Evolutionary conservation across 192 early-diverging fungal species (phyloP).

Genomic region (Dissophora globulifera): DNA sequence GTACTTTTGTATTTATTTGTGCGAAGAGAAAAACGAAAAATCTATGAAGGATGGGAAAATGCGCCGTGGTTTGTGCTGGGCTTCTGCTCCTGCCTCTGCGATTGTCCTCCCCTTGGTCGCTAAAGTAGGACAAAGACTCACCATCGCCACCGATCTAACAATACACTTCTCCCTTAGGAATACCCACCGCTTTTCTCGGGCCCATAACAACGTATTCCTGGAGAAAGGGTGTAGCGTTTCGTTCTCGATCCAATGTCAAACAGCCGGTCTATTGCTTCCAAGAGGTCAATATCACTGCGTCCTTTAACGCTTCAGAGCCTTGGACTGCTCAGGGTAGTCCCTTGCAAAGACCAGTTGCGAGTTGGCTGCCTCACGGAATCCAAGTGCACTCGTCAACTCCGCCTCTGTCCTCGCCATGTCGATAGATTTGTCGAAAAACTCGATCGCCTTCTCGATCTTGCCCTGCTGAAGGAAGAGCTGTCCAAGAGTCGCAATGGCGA

Average conservation of each 20-base stretch:
- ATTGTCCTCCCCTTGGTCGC: too few relatives aligned
- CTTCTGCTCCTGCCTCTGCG: too few relatives aligned
- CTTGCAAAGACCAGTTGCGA: conserved; percentile 49
- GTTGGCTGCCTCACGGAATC: conserved; percentile 51
- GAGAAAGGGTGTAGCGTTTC: not conserved
- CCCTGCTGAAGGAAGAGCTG: conserved; percentile 89
- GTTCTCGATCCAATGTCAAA: not conserved
- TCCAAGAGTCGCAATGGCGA: conserved; percentile 84
- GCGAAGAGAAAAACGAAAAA: not conserved
- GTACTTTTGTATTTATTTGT: not conserved
- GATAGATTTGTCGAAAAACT: conserved; percentile 83
- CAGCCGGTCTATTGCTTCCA: not conserved
- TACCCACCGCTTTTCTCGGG: too few relatives aligned
- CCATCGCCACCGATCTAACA: not conserved
- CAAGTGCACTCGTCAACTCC: conserved; percentile 83
- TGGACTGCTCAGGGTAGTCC: conserved; percentile 50
- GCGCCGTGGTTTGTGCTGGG: too few relatives aligned
- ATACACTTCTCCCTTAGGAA: too few relatives aligned
- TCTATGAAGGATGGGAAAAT: not conserved
- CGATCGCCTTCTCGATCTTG: conserved; percentile 85
- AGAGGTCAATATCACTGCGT: not conserved
- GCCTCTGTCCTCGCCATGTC: conserved; percentile 88
- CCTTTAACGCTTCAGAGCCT: conserved; percentile 48
- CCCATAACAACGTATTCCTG: not conserved
- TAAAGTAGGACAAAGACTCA: not conserved